Conservation (phyloP, 495 filamentous ascomycete genomes). For the Penicillium manginii region DNA sequence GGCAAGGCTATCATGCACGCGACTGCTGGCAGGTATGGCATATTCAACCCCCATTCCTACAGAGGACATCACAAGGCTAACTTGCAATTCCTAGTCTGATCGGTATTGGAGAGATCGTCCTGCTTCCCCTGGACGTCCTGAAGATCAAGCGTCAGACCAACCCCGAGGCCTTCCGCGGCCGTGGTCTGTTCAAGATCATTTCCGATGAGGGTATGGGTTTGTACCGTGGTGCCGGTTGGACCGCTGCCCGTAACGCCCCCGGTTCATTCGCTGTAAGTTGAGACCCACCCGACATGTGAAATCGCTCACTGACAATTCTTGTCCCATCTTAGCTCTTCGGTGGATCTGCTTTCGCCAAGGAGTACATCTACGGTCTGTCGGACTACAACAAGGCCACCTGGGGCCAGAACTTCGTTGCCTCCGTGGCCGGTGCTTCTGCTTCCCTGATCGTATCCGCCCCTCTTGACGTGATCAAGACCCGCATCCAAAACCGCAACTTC, state of each 20-base stretch:
- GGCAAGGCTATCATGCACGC: slow-evolving; percentile 99
- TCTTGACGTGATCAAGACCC: slow-evolving; percentile 97
- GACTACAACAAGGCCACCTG: slow-evolving; percentile 97
- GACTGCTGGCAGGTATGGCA: slow-evolving; percentile 80
- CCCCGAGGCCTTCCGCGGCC: slow-evolving; percentile 94
- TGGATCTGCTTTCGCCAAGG: slow-evolving; percentile 96
- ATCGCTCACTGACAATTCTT: slow-evolving; percentile 19
- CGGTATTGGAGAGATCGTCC: slow-evolving; percentile 94
- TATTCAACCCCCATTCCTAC: not conserved
- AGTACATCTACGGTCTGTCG: slow-evolving; percentile 81
- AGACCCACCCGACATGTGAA: slow-evolving; percentile 10
- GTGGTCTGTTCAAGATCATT: slow-evolving; percentile 87
- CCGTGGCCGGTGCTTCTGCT: slow-evolving; percentile 88
- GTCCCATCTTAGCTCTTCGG: slow-evolving; percentile 99
- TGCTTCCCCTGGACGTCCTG: slow-evolving; percentile 92
- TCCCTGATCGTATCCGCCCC: slow-evolving; percentile 93
- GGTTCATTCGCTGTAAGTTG: slow-evolving; percentile 92
- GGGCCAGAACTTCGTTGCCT: slow-evolving; percentile 96
- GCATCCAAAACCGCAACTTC: slow-evolving; percentile 99
- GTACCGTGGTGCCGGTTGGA: slow-evolving; percentile 97
- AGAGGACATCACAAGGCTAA: not conserved
- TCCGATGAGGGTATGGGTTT: slow-evolving; percentile 93
- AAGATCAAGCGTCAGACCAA: slow-evolving; percentile 99
- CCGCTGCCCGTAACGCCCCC: slow-evolving; percentile 93
- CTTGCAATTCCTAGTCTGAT: slow-evolving; percentile 64